Conservation (phyloP, 2,329 filamentous ascomycete species). For the Fusarium albosuccineum region DNA sequence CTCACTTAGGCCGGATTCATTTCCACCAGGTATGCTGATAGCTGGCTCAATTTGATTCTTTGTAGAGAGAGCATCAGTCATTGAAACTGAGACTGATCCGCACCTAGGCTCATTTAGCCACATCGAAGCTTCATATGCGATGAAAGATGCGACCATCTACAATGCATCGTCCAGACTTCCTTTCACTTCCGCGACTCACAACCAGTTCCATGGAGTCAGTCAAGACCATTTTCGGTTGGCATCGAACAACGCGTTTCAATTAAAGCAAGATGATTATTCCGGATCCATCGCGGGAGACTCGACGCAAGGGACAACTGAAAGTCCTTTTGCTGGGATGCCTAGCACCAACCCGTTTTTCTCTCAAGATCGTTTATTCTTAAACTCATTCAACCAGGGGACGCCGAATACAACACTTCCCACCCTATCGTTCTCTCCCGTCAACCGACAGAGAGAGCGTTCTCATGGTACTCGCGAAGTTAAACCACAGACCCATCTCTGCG, state of each 20-base stretch:
- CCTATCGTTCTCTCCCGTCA: conserved; percentile 49
- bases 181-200: conserved; percentile 38
- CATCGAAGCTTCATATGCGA: conserved; percentile 45
- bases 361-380: conserved; percentile 49
- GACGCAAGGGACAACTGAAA: conserved; percentile 34
- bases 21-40: conserved; percentile 27
- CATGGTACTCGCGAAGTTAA: conserved; percentile 40
- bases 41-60: not conserved
- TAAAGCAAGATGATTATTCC: conserved; percentile 48
- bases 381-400: conserved; percentile 43
- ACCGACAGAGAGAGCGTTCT: conserved; percentile 38
- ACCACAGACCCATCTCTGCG: conserved; percentile 44
- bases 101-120: conserved; percentile 45
- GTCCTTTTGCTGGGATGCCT: conserved; percentile 47
- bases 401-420: conserved; percentile 41
- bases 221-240: conserved; percentile 48
- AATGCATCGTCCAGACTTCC: conserved; percentile 48
- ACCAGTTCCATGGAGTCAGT: conserved; percentile 40
- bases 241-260: conserved; percentile 40
- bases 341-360: conserved; percentile 51
- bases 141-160: conserved; percentile 51
- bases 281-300: conserved; percentile 36
- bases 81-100: conserved; percentile 23
- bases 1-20: conserved; percentile 34
- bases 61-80: not conserved